Evolutionary conservation across 2,329 filamentous ascomycete species (phyloP).

Genomic region (Talaromyces sp.): DNA sequence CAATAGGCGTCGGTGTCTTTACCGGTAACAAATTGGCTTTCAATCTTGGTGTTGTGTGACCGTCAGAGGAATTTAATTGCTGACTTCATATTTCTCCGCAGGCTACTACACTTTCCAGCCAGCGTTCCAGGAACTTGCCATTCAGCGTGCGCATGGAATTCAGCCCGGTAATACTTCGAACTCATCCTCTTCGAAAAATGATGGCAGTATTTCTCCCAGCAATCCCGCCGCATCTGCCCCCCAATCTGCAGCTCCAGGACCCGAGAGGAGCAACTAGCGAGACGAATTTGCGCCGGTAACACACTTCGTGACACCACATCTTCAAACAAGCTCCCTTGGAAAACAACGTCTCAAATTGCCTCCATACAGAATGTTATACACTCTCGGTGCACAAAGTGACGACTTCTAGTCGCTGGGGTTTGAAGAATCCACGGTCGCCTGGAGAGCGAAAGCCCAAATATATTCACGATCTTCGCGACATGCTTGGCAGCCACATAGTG

Average conservation of each 20-base stretch:
- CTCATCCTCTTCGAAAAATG: background rate
- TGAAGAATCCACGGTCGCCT: no score
- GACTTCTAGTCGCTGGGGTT: no score
- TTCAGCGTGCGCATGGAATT: slow-evolving; percentile 27
- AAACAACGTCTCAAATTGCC: no score
- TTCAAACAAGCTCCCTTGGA: no score
- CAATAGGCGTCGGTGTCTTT: slow-evolving; percentile 44
- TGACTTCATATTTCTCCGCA: slow-evolving; percentile 25
- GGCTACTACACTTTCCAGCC: slow-evolving; percentile 50
- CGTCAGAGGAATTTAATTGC: background rate
- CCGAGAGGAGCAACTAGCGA: slow-evolving; percentile 2
- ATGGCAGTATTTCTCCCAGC: background rate
- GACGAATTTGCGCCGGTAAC: no score
- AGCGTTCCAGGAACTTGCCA: slow-evolving; percentile 40
- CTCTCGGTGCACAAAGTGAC: no score
- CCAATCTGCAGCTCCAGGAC: background rate
- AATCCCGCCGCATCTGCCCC: background rate
- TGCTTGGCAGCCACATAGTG: no score
- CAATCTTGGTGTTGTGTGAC: background rate
- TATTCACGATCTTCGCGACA: no score
- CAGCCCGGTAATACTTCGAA: slow-evolving; percentile 12
- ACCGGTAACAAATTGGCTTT: slow-evolving; percentile 32
- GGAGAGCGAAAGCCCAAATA: no score
- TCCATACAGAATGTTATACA: no score
- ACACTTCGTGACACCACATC: no score